Conservation (phyloP, 331 rosid species). For the Rosa hybrid region DNA sequence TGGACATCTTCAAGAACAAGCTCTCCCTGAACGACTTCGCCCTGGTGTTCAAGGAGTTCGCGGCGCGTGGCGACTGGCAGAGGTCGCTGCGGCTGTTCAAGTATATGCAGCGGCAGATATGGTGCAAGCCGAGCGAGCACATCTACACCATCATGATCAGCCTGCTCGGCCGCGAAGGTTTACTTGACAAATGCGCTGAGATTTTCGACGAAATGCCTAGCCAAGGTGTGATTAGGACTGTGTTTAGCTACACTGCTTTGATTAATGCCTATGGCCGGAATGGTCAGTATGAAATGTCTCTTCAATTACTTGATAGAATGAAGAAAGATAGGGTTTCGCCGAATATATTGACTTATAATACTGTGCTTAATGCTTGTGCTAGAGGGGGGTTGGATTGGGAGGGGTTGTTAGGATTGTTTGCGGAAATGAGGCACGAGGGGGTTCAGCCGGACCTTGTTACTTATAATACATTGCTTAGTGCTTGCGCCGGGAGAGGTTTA, state of each 20-base stretch:
- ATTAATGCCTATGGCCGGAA: conserved; percentile 95
- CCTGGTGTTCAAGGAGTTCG: conserved; percentile 91
- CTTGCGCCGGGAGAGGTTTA: conserved; percentile 77
- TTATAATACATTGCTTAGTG: conserved; percentile 85
- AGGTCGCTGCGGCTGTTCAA: conserved; percentile 83
- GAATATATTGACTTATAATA: conserved; percentile 74
- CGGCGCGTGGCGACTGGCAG: conserved; percentile 94
- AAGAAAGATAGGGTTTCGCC: conserved; percentile 73
- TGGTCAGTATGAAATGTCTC: conserved; percentile 63
- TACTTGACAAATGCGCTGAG: conserved; percentile 80
- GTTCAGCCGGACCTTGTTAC: conserved; percentile 83
- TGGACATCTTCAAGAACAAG: conserved; percentile 83
- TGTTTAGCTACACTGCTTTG: conserved; percentile 79
- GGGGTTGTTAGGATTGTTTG: conserved; percentile 85
- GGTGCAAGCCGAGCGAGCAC: conserved; percentile 98
- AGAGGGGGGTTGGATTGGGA: conserved; percentile 98
- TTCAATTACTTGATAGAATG: conserved; percentile 63
- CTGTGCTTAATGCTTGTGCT: conserved; percentile 91
- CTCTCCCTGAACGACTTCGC: conserved; percentile 90
- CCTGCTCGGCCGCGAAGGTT: conserved; percentile 73
- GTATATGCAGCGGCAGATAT: conserved; percentile 95
- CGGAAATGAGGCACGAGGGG: conserved; percentile 98
- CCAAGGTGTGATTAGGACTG: conserved; percentile 68
- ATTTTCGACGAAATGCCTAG: conserved; percentile 84
- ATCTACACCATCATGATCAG: conserved; percentile 84